A percentile compares a stretch with the other conserved stretches of the same genome.
Evolutionary conservation across 371 early-diverging fungal species (phyloP).

Genomic region (Basidiobolus meristosporus): DNA sequence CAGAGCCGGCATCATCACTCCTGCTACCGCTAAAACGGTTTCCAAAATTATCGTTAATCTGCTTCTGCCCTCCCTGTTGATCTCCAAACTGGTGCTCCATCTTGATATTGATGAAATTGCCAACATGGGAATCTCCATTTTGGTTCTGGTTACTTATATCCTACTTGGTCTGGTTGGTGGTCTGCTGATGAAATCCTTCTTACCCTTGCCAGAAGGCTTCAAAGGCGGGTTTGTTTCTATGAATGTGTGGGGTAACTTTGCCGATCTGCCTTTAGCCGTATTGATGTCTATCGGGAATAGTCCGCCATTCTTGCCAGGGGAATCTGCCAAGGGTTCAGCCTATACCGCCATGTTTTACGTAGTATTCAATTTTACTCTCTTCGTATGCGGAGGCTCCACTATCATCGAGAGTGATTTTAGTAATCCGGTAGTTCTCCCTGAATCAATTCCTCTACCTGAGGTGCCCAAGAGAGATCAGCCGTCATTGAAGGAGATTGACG

Average conservation of each 20-base stretch:
- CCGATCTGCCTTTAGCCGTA: constrained; percentile 16
- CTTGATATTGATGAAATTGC: neutral
- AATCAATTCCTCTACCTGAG: no score
- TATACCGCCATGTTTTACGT: constrained; percentile 12
- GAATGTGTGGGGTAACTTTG: constrained; percentile 2
- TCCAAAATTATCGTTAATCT: constrained; percentile 1
- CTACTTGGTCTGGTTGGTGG: neutral
- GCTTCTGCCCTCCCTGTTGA: neutral
- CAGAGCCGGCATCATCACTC: neutral
- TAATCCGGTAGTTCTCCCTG: no score
- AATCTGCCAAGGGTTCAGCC: constrained; percentile 11
- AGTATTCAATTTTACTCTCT: constrained; percentile 12
- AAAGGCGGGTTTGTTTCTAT: neutral
- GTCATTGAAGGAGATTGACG: no score
- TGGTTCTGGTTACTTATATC: neutral
- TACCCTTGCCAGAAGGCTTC: neutral
- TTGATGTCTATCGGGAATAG: constrained; percentile 11
- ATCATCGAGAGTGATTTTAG: neutral
- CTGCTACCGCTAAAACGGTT: neutral
- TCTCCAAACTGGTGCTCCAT: neutral
- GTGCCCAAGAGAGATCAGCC: no score
- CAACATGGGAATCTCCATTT: neutral
- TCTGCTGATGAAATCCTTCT: neutral
- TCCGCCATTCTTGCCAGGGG: constrained; percentile 13
- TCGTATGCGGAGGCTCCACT: constrained; percentile 11